Conservation (phyloP, 2,329 filamentous ascomycete genomes). For the Pyrenophora graminea region DNA sequence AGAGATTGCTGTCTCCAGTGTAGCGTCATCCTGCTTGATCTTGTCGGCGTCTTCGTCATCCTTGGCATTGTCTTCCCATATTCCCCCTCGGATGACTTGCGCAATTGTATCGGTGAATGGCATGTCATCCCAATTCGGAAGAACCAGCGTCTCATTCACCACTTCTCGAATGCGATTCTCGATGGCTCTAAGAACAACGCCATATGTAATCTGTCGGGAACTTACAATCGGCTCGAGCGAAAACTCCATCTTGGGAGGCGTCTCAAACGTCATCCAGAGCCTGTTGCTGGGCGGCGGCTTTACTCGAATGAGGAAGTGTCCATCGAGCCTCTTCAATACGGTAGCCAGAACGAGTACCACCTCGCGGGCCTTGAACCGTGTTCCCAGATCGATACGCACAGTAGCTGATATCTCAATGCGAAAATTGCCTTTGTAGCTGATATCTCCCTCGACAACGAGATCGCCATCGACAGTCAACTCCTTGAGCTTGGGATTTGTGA, state of each 20-base stretch:
- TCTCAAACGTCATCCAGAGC: conserved; percentile 93
- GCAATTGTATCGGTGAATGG: conserved; percentile 83
- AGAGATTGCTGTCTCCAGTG: conserved; percentile 16
- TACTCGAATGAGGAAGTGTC: conserved; percentile 81
- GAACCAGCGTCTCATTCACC: conserved; percentile 85
- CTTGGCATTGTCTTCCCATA: conserved; percentile 61
- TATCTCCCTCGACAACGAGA: conserved; percentile 81
- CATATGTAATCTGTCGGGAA: conserved; percentile 92
- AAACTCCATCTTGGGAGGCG: conserved; percentile 92
- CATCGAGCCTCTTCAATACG: conserved; percentile 81
- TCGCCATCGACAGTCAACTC: conserved; percentile 93
- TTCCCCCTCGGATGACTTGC: conserved; percentile 81
- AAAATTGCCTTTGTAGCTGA: conserved; percentile 88
- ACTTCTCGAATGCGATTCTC: conserved; percentile 95
- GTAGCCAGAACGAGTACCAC: conserved; percentile 88
- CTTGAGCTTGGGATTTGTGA: conserved; percentile 85
- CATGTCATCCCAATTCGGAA: conserved; percentile 94
- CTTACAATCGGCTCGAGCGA: conserved; percentile 95
- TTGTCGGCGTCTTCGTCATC: conserved; percentile 20
- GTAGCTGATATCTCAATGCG: conserved; percentile 90
- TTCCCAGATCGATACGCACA: conserved; percentile 85
- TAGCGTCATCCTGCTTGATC: conserved; percentile 17
- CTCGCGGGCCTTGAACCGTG: conserved; percentile 85
- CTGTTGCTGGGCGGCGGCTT: conserved; percentile 96
- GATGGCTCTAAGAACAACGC: conserved; percentile 86